Evolutionary conservation across 2,329 filamentous ascomycete species (phyloP).

Genomic region (Fusarium acutatum): DNA sequence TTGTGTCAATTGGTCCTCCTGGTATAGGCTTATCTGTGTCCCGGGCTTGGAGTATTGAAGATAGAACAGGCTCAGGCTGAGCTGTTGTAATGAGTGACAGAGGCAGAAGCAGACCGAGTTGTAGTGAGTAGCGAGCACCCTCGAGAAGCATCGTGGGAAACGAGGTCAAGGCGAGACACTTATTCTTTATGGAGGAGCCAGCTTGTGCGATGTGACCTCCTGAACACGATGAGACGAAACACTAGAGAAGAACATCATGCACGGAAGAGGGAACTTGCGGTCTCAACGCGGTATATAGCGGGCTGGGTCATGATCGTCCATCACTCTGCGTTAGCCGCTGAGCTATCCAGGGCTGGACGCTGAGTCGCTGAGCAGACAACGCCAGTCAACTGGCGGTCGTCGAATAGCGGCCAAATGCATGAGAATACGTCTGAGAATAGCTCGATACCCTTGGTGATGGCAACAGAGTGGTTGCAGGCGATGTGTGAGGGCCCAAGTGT

Average conservation of each 20-base stretch:
- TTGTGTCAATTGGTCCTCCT: slow-evolving; percentile 64
- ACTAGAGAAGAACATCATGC: slow-evolving; percentile 57
- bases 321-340: slow-evolving; percentile 55
- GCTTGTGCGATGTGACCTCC: slow-evolving; percentile 53
- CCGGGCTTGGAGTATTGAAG: slow-evolving; percentile 35
- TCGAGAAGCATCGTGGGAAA: slow-evolving; percentile 53
- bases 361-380: slow-evolving; percentile 51
- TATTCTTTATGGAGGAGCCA: slow-evolving; percentile 45
- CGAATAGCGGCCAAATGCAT: slow-evolving; percentile 51
- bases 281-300: slow-evolving; percentile 65
- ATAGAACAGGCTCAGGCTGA: slow-evolving; percentile 44
- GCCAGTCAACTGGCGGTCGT: slow-evolving; percentile 27
- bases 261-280: slow-evolving; percentile 53
- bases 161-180: slow-evolving; percentile 38
- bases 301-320: slow-evolving; percentile 58
- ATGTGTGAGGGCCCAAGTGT: slow-evolving; percentile 34
- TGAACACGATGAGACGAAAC: slow-evolving; percentile 58
- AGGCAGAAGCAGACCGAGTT: slow-evolving; percentile 42
- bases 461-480: slow-evolving; percentile 42
- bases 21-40: slow-evolving; percentile 67
- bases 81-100: slow-evolving; percentile 42
- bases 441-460: slow-evolving; percentile 45
- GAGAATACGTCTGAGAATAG: slow-evolving; percentile 47
- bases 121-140: slow-evolving; percentile 39
- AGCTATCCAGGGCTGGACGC: slow-evolving; percentile 49